A percentile compares a stretch with the other conserved stretches of the same genome.
Evolutionary conservation across 805 yeast species (phyloP).

Genomic region (Saccharomycopsis fibuligera): DNA sequence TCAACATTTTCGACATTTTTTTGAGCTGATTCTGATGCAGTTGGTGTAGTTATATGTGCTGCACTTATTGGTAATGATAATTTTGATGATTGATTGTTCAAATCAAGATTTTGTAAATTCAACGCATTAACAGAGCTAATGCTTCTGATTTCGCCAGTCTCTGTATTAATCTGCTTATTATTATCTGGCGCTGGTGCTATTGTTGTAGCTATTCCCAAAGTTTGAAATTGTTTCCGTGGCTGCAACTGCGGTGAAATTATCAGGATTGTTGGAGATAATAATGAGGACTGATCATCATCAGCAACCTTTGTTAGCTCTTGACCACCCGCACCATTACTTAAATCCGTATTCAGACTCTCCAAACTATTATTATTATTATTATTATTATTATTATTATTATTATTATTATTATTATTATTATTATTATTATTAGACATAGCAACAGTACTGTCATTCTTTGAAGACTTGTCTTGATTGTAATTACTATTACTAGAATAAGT

Average conservation of each 20-base stretch:
- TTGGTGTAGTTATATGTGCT: neutral
- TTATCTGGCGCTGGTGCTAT: no score
- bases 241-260: constrained; percentile 2
- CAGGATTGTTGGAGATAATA: neutral
- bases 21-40: neutral
- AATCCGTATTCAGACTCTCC: neutral
- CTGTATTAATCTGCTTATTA: no score
- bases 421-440: neutral
- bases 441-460: neutral
- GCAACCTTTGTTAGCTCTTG: neutral
- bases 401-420: neutral
- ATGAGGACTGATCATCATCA: neutral
- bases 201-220: no score
- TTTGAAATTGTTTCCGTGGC: neutral
- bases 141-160: no score
- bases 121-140: no score
- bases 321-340: neutral
- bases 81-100: no score
- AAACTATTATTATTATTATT: neutral
- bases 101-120: no score
- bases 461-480: neutral
- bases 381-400: neutral
- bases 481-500: constrained; percentile 6
- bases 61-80: neutral
- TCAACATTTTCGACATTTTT: no score